Evolutionary conservation across 2,329 filamentous ascomycete species (phyloP).

Genomic region (Colletotrichum godetiae): DNA sequence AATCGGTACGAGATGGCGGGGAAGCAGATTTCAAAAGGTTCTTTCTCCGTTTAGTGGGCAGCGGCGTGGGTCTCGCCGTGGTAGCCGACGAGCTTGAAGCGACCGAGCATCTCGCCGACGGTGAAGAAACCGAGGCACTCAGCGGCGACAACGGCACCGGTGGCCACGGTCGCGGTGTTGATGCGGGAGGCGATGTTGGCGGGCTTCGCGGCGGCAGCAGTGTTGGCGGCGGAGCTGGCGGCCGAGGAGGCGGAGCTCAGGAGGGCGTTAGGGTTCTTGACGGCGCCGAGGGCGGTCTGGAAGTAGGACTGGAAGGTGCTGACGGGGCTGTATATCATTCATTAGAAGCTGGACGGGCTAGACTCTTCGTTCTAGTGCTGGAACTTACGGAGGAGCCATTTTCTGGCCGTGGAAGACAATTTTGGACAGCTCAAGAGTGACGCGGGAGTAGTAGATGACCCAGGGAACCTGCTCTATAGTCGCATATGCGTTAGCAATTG

Average conservation of each 20-base stretch:
- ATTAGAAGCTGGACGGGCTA: conserved; percentile 16
- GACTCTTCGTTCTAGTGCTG: conserved; percentile 7
- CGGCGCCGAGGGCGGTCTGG: conserved; percentile 76
- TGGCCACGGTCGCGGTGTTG: conserved; percentile 75
- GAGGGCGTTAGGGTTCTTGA: conserved; percentile 75
- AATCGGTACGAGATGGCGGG: conserved; percentile 2
- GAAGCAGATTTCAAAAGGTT: not conserved
- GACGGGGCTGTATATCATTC: conserved; percentile 66
- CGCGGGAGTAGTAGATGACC: conserved; percentile 91
- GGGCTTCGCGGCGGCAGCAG: conserved; percentile 62
- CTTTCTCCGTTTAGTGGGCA: conserved; percentile 62
- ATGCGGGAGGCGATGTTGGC: conserved; percentile 54
- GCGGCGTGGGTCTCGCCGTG: conserved; percentile 72
- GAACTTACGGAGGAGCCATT: conserved; percentile 93
- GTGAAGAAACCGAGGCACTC: conserved; percentile 98
- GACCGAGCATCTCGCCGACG: conserved; percentile 94
- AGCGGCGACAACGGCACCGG: conserved; percentile 81
- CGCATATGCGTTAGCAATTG: conserved; percentile 29
- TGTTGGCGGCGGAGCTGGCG: conserved; percentile 62
- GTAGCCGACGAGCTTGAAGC: conserved; percentile 96
- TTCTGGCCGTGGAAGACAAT: conserved; percentile 88
- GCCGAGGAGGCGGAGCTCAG: conserved; percentile 67
- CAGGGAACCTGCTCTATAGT: conserved; percentile 82
- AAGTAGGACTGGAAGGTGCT: conserved; percentile 89
- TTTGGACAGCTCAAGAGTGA: conserved; percentile 88